Conservation (phyloP, 2,329 filamentous ascomycete genomes). For the Rhinocladiella similis region DNA sequence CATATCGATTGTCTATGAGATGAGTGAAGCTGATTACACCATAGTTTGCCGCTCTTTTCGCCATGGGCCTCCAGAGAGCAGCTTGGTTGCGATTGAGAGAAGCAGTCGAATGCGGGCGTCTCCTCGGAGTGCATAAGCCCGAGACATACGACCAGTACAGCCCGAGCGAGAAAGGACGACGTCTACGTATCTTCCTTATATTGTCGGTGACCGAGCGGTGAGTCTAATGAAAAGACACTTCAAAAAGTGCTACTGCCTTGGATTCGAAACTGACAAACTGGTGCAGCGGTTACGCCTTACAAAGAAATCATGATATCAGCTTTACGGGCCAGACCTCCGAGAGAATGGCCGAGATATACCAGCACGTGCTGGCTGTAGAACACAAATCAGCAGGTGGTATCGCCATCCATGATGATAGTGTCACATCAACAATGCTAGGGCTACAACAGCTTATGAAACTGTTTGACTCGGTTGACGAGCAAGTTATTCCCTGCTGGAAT, state of each 20-base stretch:
- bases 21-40: too few relatives aligned
- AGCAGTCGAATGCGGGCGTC: constrained; percentile 2
- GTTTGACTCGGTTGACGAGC: constrained; percentile 7
- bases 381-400: not conserved
- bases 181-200: constrained; percentile 3
- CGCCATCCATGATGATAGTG: constrained; percentile 4
- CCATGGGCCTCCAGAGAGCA: not conserved
- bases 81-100: constrained; percentile 1
- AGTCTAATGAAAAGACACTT: not conserved
- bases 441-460: constrained; percentile 9
- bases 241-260: not conserved
- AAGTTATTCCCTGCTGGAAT: constrained; percentile 12
- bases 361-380: not conserved
- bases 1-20: too few relatives aligned
- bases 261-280: not conserved
- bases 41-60: not conserved
- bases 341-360: constrained; percentile 5
- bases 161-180: not conserved
- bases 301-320: constrained; percentile 5
- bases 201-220: constrained; percentile 9
- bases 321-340: constrained; percentile 3
- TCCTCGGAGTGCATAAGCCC: constrained; percentile 1
- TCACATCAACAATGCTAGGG: not conserved
- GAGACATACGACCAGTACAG: constrained; percentile 1
- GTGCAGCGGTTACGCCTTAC: constrained; percentile 2